A percentile compares a stretch with the other conserved stretches of the same genome.
Evolutionary conservation across 805 yeast species (phyloP).

Genomic region (Yarrowia divulgata): DNA sequence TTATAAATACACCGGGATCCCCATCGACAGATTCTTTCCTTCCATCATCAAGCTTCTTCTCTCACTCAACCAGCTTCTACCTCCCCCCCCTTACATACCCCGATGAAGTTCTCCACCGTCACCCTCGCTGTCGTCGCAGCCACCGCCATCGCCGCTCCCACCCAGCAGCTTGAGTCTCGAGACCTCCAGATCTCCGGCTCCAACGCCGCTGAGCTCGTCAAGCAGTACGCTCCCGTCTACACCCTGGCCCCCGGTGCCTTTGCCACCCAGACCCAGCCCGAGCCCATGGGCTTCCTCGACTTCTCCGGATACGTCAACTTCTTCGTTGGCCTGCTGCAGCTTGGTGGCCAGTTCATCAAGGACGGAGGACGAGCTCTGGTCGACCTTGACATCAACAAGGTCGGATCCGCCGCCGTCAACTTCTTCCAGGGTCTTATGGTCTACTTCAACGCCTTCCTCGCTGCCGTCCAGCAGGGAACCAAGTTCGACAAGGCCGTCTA

Average conservation of each 20-base stretch:
- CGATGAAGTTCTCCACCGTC: constrained; percentile 32
- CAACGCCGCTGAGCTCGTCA: constrained; percentile 30
- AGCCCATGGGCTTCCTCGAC: constrained; percentile 38
- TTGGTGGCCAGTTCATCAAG: constrained; percentile 38
- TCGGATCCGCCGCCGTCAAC: constrained; percentile 31
- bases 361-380: constrained; percentile 36
- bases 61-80: constrained; percentile 1
- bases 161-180: constrained; percentile 16
- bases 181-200: constrained; percentile 27
- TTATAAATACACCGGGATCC: not conserved
- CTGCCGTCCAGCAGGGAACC: constrained; percentile 35
- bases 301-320: constrained; percentile 38
- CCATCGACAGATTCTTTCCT: no score
- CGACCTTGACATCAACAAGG: constrained; percentile 32
- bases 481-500: constrained; percentile 38
- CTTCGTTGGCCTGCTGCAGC: constrained; percentile 34
- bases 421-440: constrained; percentile 38
- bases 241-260: constrained; percentile 36
- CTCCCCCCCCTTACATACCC: no score
- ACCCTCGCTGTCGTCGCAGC: constrained; percentile 16
- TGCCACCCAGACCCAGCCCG: constrained; percentile 16
- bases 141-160: constrained; percentile 28
- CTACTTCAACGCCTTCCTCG: constrained; percentile 37
- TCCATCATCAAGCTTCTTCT: not conserved
- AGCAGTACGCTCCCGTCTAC: constrained; percentile 38